Evolutionary conservation across 768 basidiomycete genomes (phyloP).

Genomic region (Cubamyces sp.): DNA sequence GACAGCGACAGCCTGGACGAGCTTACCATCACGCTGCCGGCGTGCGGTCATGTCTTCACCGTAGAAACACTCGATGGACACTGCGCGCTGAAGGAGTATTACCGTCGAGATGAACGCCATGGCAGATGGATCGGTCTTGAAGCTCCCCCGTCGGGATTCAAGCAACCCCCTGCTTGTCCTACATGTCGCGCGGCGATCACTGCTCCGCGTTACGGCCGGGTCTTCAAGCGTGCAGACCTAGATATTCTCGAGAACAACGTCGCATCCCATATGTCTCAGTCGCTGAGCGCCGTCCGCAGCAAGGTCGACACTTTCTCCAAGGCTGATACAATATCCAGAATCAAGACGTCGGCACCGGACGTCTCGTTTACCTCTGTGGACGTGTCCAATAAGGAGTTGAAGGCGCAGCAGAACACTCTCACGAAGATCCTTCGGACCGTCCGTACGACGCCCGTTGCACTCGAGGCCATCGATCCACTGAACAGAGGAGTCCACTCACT

Average conservation of each 20-base stretch:
- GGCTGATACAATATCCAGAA: slow-evolving; percentile 1
- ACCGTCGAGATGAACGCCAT: slow-evolving; percentile 39
- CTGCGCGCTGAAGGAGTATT: slow-evolving; percentile 55
- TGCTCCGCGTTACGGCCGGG: slow-evolving; percentile 61
- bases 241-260: slow-evolving; percentile 71
- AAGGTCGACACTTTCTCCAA: slow-evolving; percentile 38
- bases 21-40: slow-evolving; percentile 60
- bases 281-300: slow-evolving; percentile 39
- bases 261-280: slow-evolving; percentile 51
- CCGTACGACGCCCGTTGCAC: slow-evolving; percentile 31
- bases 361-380: not conserved
- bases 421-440: slow-evolving; percentile 23
- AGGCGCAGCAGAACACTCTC: slow-evolving; percentile 22
- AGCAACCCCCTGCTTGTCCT: slow-evolving; percentile 59
- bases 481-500: slow-evolving; percentile 36
- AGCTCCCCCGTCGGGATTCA: slow-evolving; percentile 45
- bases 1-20: slow-evolving; percentile 48
- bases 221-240: slow-evolving; percentile 63
- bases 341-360: slow-evolving; percentile 9
- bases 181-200: slow-evolving; percentile 63
- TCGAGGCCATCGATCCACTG: slow-evolving; percentile 35
- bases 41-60: slow-evolving; percentile 69
- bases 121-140: slow-evolving; percentile 50
- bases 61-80: slow-evolving; percentile 72
- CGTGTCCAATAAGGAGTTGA: slow-evolving; percentile 7